A percentile compares a stretch with the other conserved stretches of the same genome.
These are phyloP conservation scores for Backusella westeae DNA, from an alignment of 192 early-diverging fungal species.

Conservation along the genomic window DNA sequence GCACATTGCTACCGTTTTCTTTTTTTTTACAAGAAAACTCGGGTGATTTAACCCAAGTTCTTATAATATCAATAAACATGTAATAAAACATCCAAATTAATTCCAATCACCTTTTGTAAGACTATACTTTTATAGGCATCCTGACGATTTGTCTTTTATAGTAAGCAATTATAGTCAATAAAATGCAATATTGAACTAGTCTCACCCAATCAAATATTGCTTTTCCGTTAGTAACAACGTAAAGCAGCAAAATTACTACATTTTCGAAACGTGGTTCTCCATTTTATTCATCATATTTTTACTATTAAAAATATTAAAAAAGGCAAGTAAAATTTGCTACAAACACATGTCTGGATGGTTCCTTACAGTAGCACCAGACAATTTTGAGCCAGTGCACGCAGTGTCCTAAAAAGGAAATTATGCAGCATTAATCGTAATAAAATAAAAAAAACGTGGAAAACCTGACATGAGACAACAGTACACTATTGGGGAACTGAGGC, in stretches of 20 bases:
- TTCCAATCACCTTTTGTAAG: background rate
- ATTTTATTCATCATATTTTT: background rate
- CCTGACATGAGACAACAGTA: background rate
- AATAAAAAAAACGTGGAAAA: slow-evolving; percentile 1
- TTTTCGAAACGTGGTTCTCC: background rate
- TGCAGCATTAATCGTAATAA: slow-evolving; percentile 8
- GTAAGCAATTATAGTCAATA: background rate
- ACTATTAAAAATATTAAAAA: background rate
- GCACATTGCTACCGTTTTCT: too few relatives aligned
- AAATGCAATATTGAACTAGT: background rate
- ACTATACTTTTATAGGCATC: background rate
- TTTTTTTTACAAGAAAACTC: background rate
- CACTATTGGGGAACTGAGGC: background rate
- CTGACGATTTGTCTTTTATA: background rate
- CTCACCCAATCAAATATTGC: background rate
- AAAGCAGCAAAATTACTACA: background rate
- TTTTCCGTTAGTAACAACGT: background rate
- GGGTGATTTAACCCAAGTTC: background rate
- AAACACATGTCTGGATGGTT: slow-evolving; percentile 1
- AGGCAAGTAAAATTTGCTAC: background rate
- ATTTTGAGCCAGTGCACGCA: background rate
- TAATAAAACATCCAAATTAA: background rate
- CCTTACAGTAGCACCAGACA: background rate
- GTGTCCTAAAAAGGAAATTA: slow-evolving; percentile 2
- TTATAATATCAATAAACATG: background rate